Evolutionary conservation across 2,329 filamentous ascomycete genomes (phyloP), one percentile per base, ranked within the genome.

Genomic region (Cryoendolithus antarcticus): DNA sequence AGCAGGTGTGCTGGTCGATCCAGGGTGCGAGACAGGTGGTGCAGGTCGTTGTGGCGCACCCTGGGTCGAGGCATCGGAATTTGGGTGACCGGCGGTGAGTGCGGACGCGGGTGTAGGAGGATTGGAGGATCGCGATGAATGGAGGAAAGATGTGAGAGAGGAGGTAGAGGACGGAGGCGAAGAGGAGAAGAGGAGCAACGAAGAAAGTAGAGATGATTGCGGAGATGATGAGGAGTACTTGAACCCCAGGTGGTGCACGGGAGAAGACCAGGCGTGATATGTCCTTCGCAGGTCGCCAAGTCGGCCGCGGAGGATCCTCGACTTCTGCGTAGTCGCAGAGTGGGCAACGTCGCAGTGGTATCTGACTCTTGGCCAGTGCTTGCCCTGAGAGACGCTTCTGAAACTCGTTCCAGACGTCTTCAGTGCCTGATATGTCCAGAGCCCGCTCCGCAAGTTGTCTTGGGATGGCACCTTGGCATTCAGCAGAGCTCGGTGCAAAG

Each of bases 311-410:
- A 11, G 62, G 51, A 32, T 69, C 63, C 59, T 95, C 86, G 19
- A 86, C 71, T 65, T 96, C 91, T 28, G 86, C 86, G 55, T 96
- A 98, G 48, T 71, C 72, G 67, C 89, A 98, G 56, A 93, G 95
- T 0, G 88, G 86, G 53, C 91, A 96, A 30, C 80, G 78, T 35
- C 91, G 70, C 1, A 96, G 72, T 3, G 82, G 80, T 5, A 94
- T 62, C 13, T 76, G 72, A 15, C 81, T 83, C 40, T 81, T 78
- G 19, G 82, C 62, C 1, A 98, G 71, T 12, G 71, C 76, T 50
- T 93, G 83, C 42, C 82, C 80, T 3, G 82, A 80, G 15, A 93
- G 69, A 24, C 86, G 78, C 48, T 83, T 78, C 54, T 94, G 82
- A 29, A 96, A 75, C 54, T 80, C 82, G 44, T 69, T 70, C 50